Conservation (phyloP, 768 basidiomycete genomes). For the Lepiota venenata region DNA sequence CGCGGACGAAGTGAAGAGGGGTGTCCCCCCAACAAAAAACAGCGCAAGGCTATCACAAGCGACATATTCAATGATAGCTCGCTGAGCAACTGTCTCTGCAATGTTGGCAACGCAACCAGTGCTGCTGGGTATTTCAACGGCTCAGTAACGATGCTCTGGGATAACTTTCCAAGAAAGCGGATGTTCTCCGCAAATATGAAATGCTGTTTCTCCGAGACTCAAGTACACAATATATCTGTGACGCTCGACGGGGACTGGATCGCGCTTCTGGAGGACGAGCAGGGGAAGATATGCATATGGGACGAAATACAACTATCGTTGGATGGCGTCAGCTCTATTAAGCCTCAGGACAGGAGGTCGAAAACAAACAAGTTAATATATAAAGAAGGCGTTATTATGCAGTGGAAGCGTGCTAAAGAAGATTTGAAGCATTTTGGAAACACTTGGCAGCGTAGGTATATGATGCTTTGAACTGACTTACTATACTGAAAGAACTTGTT, state of each 20-base stretch:
- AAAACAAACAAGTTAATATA: conserved; percentile 12
- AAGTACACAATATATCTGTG: background rate
- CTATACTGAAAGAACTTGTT: background rate
- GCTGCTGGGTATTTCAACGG: conserved; percentile 7
- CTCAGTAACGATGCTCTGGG: conserved; percentile 3
- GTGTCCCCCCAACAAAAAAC: background rate
- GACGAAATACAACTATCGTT: conserved; percentile 6
- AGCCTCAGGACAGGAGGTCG: background rate
- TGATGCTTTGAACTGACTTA: background rate
- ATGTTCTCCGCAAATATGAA: background rate
- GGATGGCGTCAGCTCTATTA: conserved; percentile 2
- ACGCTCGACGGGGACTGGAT: conserved; percentile 8
- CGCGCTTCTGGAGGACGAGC: background rate
- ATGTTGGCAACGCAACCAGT: background rate
- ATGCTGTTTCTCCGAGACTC: background rate
- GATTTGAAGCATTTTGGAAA: conserved; percentile 18
- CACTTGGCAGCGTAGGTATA: conserved; percentile 25
- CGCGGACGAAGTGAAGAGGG: conserved; percentile 2
- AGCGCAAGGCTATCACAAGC: conserved; percentile 1
- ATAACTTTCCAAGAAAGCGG: background rate
- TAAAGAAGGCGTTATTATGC: conserved; percentile 16
- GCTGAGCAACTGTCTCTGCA: conserved; percentile 10
- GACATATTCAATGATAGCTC: conserved; percentile 6
- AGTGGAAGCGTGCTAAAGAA: conserved; percentile 3
- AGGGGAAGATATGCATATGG: background rate